These are phyloP conservation scores for Trypanosoma mega DNA, from an alignment of 208 protist genomes.

Conservation along the genomic window DNA sequence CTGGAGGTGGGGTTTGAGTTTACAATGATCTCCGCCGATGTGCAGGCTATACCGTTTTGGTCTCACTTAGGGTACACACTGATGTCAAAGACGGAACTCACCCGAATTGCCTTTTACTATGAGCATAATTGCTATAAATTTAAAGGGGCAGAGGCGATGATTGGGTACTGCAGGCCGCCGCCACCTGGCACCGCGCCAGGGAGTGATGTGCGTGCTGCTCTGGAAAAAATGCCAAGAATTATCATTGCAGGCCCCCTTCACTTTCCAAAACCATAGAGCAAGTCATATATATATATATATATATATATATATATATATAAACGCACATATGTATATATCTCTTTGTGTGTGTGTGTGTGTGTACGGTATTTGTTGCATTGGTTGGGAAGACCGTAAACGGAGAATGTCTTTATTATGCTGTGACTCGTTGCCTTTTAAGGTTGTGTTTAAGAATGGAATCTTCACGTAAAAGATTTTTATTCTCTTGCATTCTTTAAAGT, in stretches of 20 bases:
- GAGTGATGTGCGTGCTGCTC: slow-evolving; percentile 6
- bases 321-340: background rate
- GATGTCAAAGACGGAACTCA: slow-evolving; percentile 72
- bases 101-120: slow-evolving; percentile 83
- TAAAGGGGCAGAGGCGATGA: slow-evolving; percentile 78
- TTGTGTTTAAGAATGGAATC: too few relatives aligned
- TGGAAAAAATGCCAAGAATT: slow-evolving; percentile 50
- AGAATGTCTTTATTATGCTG: too few relatives aligned
- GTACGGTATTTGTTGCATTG: too few relatives aligned
- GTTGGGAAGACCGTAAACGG: too few relatives aligned
- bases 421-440: too few relatives aligned
- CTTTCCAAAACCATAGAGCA: slow-evolving; percentile 33
- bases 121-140: slow-evolving; percentile 89
- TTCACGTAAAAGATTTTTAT: too few relatives aligned
- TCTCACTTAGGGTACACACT: slow-evolving; percentile 67
- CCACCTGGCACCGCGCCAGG: background rate
- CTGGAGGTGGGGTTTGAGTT: slow-evolving; percentile 63
- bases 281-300: background rate
- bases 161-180: slow-evolving; percentile 58
- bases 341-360: too few relatives aligned
- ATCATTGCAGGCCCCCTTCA: slow-evolving; percentile 34
- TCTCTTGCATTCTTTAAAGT: too few relatives aligned
- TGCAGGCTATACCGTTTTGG: slow-evolving; percentile 85
- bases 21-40: slow-evolving; percentile 86
- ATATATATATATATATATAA: background rate